These are phyloP conservation scores for Hura crepitans DNA, from an alignment of 441 rosid genomes.

Conservation along the genomic window DNA sequence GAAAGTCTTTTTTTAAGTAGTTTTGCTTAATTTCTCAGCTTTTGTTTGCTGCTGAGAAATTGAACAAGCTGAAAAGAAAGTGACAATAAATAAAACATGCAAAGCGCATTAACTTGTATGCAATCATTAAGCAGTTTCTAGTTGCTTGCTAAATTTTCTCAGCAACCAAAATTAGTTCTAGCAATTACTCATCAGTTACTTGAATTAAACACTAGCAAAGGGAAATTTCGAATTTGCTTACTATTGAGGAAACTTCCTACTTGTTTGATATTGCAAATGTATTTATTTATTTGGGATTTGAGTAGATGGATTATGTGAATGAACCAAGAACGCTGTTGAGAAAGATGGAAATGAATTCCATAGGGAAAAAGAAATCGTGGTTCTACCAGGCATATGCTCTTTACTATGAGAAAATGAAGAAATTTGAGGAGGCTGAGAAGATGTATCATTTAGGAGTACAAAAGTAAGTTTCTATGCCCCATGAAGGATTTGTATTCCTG, in stretches of 20 bases:
- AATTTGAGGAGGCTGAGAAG: slow-evolving; percentile 81
- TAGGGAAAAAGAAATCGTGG: slow-evolving; percentile 62
- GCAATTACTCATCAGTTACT: neutral
- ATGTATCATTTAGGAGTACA: slow-evolving; percentile 77
- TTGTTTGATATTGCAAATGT: neutral
- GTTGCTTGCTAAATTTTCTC: neutral
- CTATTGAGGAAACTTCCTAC: neutral
- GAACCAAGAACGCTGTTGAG: slow-evolving; percentile 68
- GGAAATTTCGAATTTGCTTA: neutral
- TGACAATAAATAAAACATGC: neutral
- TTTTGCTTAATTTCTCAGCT: neutral
- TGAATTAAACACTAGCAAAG: neutral
- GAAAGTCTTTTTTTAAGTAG: neutral
- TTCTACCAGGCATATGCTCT: slow-evolving; percentile 94
- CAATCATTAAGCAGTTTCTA: neutral
- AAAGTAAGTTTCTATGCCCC: slow-evolving; percentile 48
- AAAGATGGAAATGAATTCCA: slow-evolving; percentile 65
- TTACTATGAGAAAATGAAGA: slow-evolving; percentile 79
- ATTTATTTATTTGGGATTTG: slow-evolving; percentile 22
- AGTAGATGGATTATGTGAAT: slow-evolving; percentile 87
- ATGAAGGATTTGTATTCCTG: neutral
- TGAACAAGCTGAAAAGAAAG: neutral
- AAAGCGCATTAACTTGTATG: neutral
- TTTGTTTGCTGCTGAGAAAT: neutral
- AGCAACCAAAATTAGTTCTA: neutral